These are phyloP conservation scores for Salvia sclarea DNA, from an alignment of 305 asterid species.

Conservation along the genomic window DNA sequence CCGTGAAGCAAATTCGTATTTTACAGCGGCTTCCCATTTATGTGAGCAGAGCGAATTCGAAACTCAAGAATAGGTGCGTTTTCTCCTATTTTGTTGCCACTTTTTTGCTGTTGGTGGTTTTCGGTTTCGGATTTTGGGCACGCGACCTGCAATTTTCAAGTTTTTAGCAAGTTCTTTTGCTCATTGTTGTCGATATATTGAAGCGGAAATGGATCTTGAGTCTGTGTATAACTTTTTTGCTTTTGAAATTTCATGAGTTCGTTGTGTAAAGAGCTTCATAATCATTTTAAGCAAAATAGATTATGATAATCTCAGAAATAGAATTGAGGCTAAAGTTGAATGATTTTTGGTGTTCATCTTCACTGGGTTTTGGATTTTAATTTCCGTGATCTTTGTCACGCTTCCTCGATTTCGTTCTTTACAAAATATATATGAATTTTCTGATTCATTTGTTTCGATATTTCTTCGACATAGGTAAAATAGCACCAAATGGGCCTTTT, in stretches of 20 bases:
- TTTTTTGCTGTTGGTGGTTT: too few relatives aligned
- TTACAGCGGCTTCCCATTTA: background rate
- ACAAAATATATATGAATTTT: background rate
- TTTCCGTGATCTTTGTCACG: conserved; percentile 14
- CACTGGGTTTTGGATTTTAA: background rate
- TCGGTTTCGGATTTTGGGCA: background rate
- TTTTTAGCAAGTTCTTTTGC: background rate
- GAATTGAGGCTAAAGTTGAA: background rate
- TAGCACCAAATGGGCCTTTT: background rate
- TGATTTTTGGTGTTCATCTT: background rate
- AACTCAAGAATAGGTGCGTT: conserved; percentile 1
- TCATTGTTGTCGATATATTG: background rate
- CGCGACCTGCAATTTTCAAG: background rate
- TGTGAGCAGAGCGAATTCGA: background rate
- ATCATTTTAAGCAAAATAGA: too few relatives aligned
- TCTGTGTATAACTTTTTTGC: background rate
- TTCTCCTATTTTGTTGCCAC: background rate
- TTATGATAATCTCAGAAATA: too few relatives aligned
- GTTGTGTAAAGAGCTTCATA: background rate
- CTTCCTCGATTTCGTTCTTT: background rate
- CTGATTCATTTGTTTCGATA: background rate
- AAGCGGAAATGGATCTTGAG: conserved; percentile 12
- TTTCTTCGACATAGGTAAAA: background rate
- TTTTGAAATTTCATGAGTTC: background rate
- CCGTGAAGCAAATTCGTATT: background rate